Conservation (phyloP, 2,329 filamentous ascomycete species). For the Leptographium radiaticola region DNA sequence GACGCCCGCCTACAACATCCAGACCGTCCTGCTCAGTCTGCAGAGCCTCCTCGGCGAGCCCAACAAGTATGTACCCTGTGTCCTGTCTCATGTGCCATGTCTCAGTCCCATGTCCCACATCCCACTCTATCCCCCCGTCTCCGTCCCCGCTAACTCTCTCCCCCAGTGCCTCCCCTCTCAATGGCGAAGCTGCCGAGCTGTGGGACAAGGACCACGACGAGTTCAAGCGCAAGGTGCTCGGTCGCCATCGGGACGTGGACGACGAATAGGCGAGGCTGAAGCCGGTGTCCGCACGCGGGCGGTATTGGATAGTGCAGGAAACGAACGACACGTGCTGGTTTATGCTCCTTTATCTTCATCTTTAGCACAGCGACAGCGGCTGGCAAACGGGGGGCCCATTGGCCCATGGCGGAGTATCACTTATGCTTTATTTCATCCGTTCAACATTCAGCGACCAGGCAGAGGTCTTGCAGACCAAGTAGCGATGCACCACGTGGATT, state of each 20-base stretch:
- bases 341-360: conserved; percentile 4
- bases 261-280: conserved; percentile 33
- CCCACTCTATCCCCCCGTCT: too few relatives aligned
- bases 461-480: too few relatives aligned
- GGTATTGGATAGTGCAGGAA: conserved; percentile 6
- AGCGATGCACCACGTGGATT: neutral
- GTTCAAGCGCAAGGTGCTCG: conserved; percentile 66
- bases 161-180: conserved; percentile 74
- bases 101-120: too few relatives aligned
- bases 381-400: neutral
- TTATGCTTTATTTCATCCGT: conserved; percentile 1
- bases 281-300: neutral
- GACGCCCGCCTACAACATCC: conserved; percentile 95
- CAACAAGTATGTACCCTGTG: conserved; percentile 65
- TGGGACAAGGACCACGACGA: conserved; percentile 84
- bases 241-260: conserved; percentile 49
- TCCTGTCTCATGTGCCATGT: too few relatives aligned
- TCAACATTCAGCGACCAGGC: neutral
- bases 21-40: conserved; percentile 81
- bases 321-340: neutral
- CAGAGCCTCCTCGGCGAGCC: conserved; percentile 93
- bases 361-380: conserved; percentile 9
- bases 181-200: conserved; percentile 88
- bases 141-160: conserved; percentile 11
- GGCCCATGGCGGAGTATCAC: conserved; percentile 6